Evolutionary conservation across 352 stramenopile genomes (phyloP).

Genomic region (Phytophthora crassamura): DNA sequence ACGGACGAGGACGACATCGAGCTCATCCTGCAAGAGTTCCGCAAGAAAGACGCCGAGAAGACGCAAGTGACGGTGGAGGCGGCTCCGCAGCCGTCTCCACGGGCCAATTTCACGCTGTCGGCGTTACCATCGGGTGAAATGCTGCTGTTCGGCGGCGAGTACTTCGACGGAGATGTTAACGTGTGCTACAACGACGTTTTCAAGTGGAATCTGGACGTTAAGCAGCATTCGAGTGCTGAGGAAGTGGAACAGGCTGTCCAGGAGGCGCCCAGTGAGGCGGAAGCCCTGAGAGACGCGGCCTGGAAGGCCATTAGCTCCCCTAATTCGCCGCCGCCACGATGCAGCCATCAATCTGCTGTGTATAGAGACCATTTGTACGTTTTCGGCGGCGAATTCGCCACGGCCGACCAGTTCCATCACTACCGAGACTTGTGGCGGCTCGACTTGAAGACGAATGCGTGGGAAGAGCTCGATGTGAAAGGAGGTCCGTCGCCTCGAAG

Average conservation of each 20-base stretch:
- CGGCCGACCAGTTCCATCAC: conserved; percentile 98
- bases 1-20: conserved; percentile 87
- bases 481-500: conserved; percentile 80
- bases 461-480: conserved; percentile 93
- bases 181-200: conserved; percentile 97
- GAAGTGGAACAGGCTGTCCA: conserved; percentile 14
- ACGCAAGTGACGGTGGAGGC: conserved; percentile 70
- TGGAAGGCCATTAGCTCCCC: conserved; percentile 92
- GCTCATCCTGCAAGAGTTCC: conserved; percentile 79
- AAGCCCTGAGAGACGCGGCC: conserved; percentile 42
- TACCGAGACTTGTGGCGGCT: conserved; percentile 93
- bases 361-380: conserved; percentile 97
- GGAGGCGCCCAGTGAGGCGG: conserved; percentile 18
- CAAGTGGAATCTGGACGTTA: conserved; percentile 90
- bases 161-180: conserved; percentile 97
- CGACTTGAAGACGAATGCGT: conserved; percentile 94
- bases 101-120: conserved; percentile 85
- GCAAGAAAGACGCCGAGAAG: conserved; percentile 76
- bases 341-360: conserved; percentile 95
- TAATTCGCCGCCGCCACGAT: conserved; percentile 91
- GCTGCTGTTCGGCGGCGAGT: conserved; percentile 97
- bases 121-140: conserved; percentile 80
- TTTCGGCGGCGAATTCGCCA: conserved; percentile 97
- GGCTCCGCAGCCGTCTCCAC: conserved; percentile 60
- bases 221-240: conserved; percentile 22